A percentile compares a stretch with the other conserved stretches of the same genome.
Evolutionary conservation across 768 basidiomycete genomes (phyloP).

Genomic region (Termitomyces sp.): DNA sequence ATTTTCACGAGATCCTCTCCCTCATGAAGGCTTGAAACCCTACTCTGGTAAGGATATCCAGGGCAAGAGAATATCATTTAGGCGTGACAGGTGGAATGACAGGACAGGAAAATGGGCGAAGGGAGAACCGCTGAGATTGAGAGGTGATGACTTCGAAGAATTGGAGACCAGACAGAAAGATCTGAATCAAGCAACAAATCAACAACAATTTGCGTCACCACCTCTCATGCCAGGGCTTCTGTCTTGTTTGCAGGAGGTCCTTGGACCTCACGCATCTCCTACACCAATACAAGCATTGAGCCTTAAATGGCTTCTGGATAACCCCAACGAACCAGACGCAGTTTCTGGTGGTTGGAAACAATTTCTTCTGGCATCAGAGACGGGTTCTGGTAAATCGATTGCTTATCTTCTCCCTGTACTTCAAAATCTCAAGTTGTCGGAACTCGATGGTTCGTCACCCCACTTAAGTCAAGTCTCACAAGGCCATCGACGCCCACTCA

Average conservation of each 20-base stretch:
- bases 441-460: conserved; percentile 25
- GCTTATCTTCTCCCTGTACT: conserved; percentile 86
- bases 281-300: conserved; percentile 79
- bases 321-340: conserved; percentile 9
- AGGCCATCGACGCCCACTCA: conserved; percentile 28
- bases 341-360: conserved; percentile 30
- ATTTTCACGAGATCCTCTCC: conserved; percentile 12
- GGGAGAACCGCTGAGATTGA: neutral
- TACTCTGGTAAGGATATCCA: neutral
- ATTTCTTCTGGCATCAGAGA: conserved; percentile 80
- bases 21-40: conserved; percentile 2
- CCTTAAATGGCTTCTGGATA: conserved; percentile 54
- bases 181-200: neutral
- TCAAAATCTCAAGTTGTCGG: conserved; percentile 68
- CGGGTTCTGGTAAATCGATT: conserved; percentile 88
- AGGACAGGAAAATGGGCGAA: conserved; percentile 3
- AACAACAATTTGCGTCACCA: conserved; percentile 51
- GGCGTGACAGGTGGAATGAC: conserved; percentile 5
- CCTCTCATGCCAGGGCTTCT: conserved; percentile 64
- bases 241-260: conserved; percentile 46
- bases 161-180: neutral
- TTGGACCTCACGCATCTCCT: conserved; percentile 54
- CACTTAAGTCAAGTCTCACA: neutral
- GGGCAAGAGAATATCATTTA: neutral
- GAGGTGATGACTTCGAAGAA: neutral